Percentiles rank a stretch among this genome's conserved stretches.
These are phyloP conservation scores for Epicoccum nigrum DNA, from an alignment of 2,329 filamentous ascomycete genomes.

Conservation along the genomic window DNA sequence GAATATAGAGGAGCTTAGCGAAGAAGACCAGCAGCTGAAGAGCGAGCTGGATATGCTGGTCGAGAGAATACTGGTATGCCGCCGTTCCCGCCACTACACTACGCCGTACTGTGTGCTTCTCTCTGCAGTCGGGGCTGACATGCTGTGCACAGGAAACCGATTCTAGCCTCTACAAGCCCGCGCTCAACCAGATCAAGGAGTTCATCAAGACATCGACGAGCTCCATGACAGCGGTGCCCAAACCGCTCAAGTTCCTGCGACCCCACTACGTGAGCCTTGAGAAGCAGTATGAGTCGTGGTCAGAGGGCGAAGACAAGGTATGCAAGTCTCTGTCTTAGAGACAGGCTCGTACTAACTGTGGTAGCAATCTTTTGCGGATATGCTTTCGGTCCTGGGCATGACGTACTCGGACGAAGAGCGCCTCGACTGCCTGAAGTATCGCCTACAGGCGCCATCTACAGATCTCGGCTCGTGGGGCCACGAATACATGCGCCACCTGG, in stretches of 20 bases:
- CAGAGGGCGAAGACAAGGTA: conserved; percentile 81
- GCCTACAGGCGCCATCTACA: conserved; percentile 84
- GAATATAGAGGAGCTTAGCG: conserved; percentile 84
- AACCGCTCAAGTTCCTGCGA: conserved; percentile 96
- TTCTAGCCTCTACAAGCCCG: conserved; percentile 84
- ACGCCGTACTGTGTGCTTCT: conserved; percentile 1
- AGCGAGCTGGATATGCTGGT: conserved; percentile 97
- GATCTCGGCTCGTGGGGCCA: conserved; percentile 98
- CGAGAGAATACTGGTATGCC: conserved; percentile 81
- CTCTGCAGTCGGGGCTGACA: conserved; percentile 30
- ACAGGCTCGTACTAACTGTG: conserved; percentile 21
- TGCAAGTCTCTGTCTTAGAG: not conserved
- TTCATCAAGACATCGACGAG: conserved; percentile 99
- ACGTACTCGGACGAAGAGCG: conserved; percentile 97
- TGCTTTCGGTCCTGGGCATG: conserved; percentile 97
- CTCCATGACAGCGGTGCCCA: conserved; percentile 98
- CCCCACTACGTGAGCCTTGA: conserved; percentile 93
- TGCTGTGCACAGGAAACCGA: conserved; percentile 73
- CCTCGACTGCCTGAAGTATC: conserved; percentile 95
- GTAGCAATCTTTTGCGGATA: conserved; percentile 83
- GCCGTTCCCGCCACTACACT: conserved; percentile 6
- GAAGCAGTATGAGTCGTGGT: conserved; percentile 89
- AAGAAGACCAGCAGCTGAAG: conserved; percentile 98
- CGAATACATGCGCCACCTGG: conserved; percentile 95
- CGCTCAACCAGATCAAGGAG: conserved; percentile 94